These are phyloP conservation scores for Corymbia maculata DNA, from an alignment of 345 rosid genomes.

Conservation along the genomic window DNA sequence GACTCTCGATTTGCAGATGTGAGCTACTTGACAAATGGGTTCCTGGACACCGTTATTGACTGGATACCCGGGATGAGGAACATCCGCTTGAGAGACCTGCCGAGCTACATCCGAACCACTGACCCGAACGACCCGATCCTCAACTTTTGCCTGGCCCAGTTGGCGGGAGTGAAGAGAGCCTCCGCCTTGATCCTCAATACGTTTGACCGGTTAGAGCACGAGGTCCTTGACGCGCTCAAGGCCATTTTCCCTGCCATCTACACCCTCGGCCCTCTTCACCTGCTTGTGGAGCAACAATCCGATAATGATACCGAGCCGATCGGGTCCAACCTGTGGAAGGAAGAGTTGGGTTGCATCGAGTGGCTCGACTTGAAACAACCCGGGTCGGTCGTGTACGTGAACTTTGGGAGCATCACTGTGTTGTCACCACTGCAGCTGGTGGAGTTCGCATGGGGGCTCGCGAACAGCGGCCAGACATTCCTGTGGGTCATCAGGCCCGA, in stretches of 20 bases:
- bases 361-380: neutral
- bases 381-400: neutral
- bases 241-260: neutral
- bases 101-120: neutral
- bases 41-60: slow-evolving; percentile 24
- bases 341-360: neutral
- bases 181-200: neutral
- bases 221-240: neutral
- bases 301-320: neutral
- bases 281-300: neutral
- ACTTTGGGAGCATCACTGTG: neutral
- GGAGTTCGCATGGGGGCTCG: neutral
- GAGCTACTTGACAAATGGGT: slow-evolving; percentile 31
- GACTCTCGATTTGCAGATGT: slow-evolving; percentile 14
- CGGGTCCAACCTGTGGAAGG: neutral
- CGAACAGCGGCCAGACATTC: neutral
- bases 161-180: neutral
- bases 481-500: neutral
- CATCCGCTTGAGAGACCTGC: neutral
- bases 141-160: accelerated
- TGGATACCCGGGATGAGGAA: slow-evolving; percentile 37
- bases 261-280: neutral
- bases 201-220: neutral
- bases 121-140: neutral
- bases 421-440: neutral